Percentiles rank a stretch among this genome's conserved stretches.
These are phyloP conservation scores for Candida gorgasii DNA, from an alignment of 805 yeast genomes.

Conservation along the genomic window DNA sequence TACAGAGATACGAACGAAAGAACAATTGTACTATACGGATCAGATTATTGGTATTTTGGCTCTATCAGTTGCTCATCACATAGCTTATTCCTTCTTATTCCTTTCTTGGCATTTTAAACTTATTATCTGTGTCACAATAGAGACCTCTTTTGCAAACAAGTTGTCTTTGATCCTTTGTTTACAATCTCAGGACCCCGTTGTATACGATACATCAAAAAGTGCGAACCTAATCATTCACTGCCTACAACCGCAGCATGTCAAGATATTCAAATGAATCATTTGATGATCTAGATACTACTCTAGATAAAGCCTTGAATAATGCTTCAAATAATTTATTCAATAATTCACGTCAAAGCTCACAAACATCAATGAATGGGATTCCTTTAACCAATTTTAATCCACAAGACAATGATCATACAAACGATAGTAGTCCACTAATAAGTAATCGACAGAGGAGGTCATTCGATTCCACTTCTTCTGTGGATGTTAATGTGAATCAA, in stretches of 20 bases:
- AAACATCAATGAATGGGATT: conserved; percentile 28
- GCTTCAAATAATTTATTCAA: conserved; percentile 42
- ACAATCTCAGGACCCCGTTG: no score
- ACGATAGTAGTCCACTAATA: conserved; percentile 34
- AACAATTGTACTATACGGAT: no score
- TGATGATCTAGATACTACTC: conserved; percentile 64
- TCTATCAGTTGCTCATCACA: no score
- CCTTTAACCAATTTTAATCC: conserved; percentile 27
- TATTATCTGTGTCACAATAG: no score
- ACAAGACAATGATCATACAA: conserved; percentile 12
- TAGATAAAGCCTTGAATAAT: conserved; percentile 63
- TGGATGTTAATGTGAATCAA: conserved; percentile 8
- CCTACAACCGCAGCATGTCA: conserved; percentile 10
- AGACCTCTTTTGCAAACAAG: no score
- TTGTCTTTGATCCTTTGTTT: no score
- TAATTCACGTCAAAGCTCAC: conserved; percentile 23
- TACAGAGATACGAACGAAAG: no score
- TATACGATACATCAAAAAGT: no score
- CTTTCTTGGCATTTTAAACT: no score
- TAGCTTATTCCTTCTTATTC: no score
- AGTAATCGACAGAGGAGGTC: conserved; percentile 20
- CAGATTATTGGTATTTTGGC: no score
- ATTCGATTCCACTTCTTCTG: conserved; percentile 20
- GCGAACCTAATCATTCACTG: no score
- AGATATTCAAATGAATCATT: conserved; percentile 33